Percentiles rank a stretch among this genome's conserved stretches.
Evolutionary conservation across 1,284 basidiomycete genomes (phyloP).

Genomic region (Amylostereum areolatum): DNA sequence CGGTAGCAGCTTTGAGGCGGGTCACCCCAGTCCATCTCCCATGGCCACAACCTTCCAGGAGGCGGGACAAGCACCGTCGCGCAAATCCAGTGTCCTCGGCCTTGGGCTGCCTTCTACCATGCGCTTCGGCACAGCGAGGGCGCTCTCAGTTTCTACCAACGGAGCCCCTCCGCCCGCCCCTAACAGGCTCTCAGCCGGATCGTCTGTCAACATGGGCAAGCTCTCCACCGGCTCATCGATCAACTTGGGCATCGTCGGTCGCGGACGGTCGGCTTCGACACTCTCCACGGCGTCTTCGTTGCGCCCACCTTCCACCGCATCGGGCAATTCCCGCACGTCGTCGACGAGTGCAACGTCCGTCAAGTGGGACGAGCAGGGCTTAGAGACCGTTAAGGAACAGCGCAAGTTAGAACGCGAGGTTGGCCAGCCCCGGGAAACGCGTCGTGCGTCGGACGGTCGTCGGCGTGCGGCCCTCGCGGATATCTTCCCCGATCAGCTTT

Average conservation of each 20-base stretch:
- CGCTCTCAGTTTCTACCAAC: slow-evolving; percentile 31
- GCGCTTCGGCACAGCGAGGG: slow-evolving; percentile 39
- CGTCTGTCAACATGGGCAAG: slow-evolving; percentile 5
- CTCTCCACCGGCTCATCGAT: too few relatives aligned
- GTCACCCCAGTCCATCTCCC: slow-evolving; percentile 33
- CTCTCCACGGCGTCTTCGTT: slow-evolving; percentile 49
- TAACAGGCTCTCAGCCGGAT: slow-evolving; percentile 32
- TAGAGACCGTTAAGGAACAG: slow-evolving; percentile 48
- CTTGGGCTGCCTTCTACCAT: slow-evolving; percentile 39
- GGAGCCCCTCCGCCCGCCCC: slow-evolving; percentile 6
- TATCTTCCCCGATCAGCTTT: slow-evolving; percentile 25
- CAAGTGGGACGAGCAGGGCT: slow-evolving; percentile 59
- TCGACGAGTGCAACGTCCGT: slow-evolving; percentile 45
- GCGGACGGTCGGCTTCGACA: slow-evolving; percentile 40
- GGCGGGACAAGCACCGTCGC: slow-evolving; percentile 18
- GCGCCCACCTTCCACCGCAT: slow-evolving; percentile 50
- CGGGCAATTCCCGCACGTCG: slow-evolving; percentile 45
- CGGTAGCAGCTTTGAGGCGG: slow-evolving; percentile 60
- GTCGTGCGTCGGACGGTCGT: slow-evolving; percentile 21
- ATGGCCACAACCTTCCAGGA: slow-evolving; percentile 17
- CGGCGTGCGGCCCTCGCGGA: slow-evolving; percentile 23
- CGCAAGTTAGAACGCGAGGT: slow-evolving; percentile 29
- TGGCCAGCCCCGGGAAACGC: slow-evolving; percentile 18
- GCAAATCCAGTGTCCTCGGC: slow-evolving; percentile 50
- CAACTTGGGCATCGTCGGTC: slow-evolving; percentile 26